phyloP scores from a whole-genome alignment of 306 rosid species.

The Calophaca sinica region DNA sequence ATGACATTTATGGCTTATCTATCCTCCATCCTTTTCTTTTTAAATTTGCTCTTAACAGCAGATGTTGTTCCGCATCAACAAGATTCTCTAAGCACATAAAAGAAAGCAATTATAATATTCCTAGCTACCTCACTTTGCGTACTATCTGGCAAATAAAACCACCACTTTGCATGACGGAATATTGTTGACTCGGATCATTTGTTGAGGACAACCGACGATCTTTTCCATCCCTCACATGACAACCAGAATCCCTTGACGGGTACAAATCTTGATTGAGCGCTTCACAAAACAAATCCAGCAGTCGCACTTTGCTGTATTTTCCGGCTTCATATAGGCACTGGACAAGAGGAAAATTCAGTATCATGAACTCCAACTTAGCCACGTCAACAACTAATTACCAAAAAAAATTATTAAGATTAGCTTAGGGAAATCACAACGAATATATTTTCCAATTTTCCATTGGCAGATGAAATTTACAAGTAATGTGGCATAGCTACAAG shows the following conservation, averaged over 20 bases:
- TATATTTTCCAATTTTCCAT: conserved; percentile 20
- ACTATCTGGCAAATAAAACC: conserved; percentile 63
- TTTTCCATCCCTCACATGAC: conserved; percentile 49
- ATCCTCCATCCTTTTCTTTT: conserved; percentile 30
- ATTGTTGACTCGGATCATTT: conserved; percentile 53
- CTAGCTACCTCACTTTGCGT: conserved; percentile 72
- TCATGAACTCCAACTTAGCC: conserved; percentile 44
- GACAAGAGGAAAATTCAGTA: conserved; percentile 38
- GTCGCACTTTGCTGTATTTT: conserved; percentile 61
- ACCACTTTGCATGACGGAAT: conserved; percentile 54
- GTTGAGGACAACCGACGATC: conserved; percentile 52
- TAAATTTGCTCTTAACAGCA: conserved; percentile 26
- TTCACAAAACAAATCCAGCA: conserved; percentile 86
- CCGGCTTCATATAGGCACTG: conserved; percentile 95
- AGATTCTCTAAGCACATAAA: conserved; percentile 15
- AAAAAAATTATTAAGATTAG: conserved; percentile 17
- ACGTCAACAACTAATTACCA: conserved; percentile 31
- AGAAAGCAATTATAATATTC: conserved; percentile 28
- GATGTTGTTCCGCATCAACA: conserved; percentile 12
- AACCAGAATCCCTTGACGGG: conserved; percentile 51
- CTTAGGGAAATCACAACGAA: conserved; percentile 27
- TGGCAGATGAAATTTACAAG: conserved; percentile 19
- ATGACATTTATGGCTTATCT: conserved; percentile 34
- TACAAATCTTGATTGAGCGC: conserved; percentile 72
- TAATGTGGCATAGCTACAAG: conserved; percentile 3